A percentile compares a stretch with the other conserved stretches of the same genome.
phyloP scores from a whole-genome alignment of 495 filamentous ascomycete genomes.

The Penicillium taxi region DNA sequence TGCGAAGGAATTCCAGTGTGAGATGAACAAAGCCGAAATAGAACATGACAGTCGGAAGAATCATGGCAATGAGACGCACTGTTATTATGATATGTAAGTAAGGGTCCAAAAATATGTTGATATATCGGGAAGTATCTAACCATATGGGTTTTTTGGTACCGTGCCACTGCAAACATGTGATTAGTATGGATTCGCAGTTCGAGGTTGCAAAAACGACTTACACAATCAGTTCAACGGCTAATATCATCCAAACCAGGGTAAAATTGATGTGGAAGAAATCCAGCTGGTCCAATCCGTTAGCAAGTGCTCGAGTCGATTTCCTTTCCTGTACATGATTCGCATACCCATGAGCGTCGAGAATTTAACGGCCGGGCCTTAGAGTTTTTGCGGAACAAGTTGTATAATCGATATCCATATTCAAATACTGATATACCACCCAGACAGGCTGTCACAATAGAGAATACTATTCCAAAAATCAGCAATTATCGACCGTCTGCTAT shows the following conservation, averaged over 20 bases:
- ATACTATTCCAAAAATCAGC: constrained; percentile 31
- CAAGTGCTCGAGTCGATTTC: neutral
- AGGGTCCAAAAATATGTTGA: constrained; percentile 6
- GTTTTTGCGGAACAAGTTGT: constrained; percentile 38
- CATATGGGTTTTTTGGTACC: constrained; percentile 31
- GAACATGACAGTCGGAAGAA: constrained; percentile 51
- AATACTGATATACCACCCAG: constrained; percentile 52
- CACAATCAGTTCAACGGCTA: constrained; percentile 49
- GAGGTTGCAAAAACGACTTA: constrained; percentile 17
- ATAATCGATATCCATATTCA: constrained; percentile 47
- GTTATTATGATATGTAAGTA: constrained; percentile 14
- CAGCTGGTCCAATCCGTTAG: constrained; percentile 27
- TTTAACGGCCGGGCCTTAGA: constrained; percentile 48
- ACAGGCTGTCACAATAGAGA: constrained; percentile 49
- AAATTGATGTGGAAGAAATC: constrained; percentile 60
- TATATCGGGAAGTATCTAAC: constrained; percentile 13
- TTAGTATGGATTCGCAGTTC: constrained; percentile 16
- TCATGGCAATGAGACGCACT: constrained; percentile 55
- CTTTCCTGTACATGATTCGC: neutral
- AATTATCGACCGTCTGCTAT: neutral
- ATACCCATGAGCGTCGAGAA: constrained; percentile 41
- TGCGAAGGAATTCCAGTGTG: constrained; percentile 39
- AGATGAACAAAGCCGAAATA: constrained; percentile 51
- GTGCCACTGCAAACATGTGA: constrained; percentile 26
- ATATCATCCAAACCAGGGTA: constrained; percentile 43